Evolutionary conservation across 495 filamentous ascomycete genomes (phyloP).

Genomic region (Cercophora newfieldiana): DNA sequence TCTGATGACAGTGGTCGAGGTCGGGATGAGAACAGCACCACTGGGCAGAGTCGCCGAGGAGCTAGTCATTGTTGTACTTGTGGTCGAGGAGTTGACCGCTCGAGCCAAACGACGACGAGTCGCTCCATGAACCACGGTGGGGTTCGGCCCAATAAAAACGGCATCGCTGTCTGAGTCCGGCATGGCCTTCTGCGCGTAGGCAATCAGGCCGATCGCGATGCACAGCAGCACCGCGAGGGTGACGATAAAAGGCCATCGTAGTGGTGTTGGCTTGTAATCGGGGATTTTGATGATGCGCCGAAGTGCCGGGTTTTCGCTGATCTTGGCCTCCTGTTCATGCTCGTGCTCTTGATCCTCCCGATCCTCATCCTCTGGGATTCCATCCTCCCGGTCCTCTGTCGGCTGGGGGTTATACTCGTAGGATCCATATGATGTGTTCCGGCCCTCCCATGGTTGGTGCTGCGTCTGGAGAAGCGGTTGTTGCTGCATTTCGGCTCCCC

Average conservation of each 20-base stretch:
- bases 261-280: constrained; percentile 36
- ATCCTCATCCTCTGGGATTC: not conserved
- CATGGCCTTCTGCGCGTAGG: constrained; percentile 32
- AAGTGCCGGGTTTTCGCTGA: constrained; percentile 11
- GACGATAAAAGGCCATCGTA: constrained; percentile 37
- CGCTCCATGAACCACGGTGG: constrained; percentile 8
- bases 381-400: constrained; percentile 29
- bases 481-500: constrained; percentile 24
- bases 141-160: constrained; percentile 22
- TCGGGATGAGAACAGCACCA: not conserved
- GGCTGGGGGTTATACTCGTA: constrained; percentile 33
- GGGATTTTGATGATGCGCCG: constrained; percentile 13
- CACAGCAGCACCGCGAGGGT: constrained; percentile 27
- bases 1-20: not conserved
- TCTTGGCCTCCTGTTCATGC: constrained; percentile 2
- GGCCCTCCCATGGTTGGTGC: constrained; percentile 11
- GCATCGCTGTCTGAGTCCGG: constrained; percentile 33
- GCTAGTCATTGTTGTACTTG: not conserved
- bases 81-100: constrained; percentile 1
- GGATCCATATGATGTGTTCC: constrained; percentile 10
- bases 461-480: constrained; percentile 17
- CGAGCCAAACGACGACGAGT: constrained; percentile 10
- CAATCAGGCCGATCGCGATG: constrained; percentile 30
- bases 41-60: not conserved
- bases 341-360: too few species aligned